Evolutionary conservation across 805 yeast genomes (phyloP).

Genomic region (Metschnikowia shivogae): DNA sequence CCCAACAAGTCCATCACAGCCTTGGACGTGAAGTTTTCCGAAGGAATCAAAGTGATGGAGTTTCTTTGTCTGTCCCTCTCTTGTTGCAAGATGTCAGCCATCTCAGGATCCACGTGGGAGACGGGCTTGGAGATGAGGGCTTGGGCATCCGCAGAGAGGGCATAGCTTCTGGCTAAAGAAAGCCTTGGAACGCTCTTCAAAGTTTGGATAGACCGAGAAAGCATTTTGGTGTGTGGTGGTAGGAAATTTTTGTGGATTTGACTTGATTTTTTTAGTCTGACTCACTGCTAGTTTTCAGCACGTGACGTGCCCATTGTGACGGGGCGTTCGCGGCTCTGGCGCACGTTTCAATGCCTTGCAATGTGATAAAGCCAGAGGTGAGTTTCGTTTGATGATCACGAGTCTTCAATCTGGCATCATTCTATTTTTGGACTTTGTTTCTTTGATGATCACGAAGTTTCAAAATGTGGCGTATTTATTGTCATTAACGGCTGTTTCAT

Average conservation of each 20-base stretch:
- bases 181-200: conserved; percentile 18
- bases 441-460: no score
- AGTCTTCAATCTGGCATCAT: no score
- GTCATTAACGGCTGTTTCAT: no score
- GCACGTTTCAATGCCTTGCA: no score
- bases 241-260: neutral
- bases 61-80: conserved; percentile 86
- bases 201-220: conserved; percentile 28
- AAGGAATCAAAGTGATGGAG: conserved; percentile 88
- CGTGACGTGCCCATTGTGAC: neutral
- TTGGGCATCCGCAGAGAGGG: conserved; percentile 63
- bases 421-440: no score
- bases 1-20: conserved; percentile 94
- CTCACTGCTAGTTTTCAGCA: neutral
- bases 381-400: no score
- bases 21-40: conserved; percentile 93
- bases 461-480: no score
- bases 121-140: conserved; percentile 60
- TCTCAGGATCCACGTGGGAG: conserved; percentile 77
- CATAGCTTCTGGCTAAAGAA: conserved; percentile 40
- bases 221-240: conserved; percentile 18
- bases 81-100: conserved; percentile 66
- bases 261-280: neutral
- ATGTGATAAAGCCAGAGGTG: no score
- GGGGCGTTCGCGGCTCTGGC: neutral